Evolutionary conservation across 257 asterid genomes (phyloP).

Genomic region (Lithospermum erythrorhizon): DNA sequence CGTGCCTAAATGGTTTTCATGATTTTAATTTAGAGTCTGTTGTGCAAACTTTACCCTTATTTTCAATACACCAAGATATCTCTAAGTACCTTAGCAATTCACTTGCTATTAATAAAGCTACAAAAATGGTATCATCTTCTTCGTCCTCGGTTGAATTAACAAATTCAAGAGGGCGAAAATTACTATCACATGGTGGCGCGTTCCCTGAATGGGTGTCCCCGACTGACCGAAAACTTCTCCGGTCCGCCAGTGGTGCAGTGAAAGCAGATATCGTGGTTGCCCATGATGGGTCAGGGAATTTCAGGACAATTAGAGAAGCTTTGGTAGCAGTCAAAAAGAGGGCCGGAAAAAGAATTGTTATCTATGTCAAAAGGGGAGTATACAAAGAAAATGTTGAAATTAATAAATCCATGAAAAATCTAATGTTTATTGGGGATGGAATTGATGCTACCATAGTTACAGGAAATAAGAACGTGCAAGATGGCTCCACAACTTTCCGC

Average conservation of each 20-base stretch:
- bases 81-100: conserved; percentile 44
- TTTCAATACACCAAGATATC: conserved; percentile 8
- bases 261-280: conserved; percentile 45
- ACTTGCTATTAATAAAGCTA: conserved; percentile 43
- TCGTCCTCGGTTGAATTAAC: neutral
- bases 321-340: conserved; percentile 23
- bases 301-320: conserved; percentile 39
- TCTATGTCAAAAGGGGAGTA: conserved; percentile 50
- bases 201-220: conserved; percentile 40
- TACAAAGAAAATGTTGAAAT: conserved; percentile 52
- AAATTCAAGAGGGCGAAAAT: neutral
- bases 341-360: conserved; percentile 29
- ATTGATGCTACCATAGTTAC: conserved; percentile 51
- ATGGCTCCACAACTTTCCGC: conserved; percentile 50
- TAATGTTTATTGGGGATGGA: conserved; percentile 65
- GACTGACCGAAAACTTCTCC: conserved; percentile 33
- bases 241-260: conserved; percentile 7
- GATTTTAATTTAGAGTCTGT: conserved; percentile 32
- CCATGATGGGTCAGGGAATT: conserved; percentile 55
- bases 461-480: conserved; percentile 27
- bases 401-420: conserved; percentile 34
- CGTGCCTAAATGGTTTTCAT: conserved; percentile 48
- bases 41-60: conserved; percentile 12
- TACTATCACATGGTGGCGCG: conserved; percentile 1
- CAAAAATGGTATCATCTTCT: neutral